phyloP scores from a whole-genome alignment of 768 basidiomycete species.

The Jaapia argillacea region DNA sequence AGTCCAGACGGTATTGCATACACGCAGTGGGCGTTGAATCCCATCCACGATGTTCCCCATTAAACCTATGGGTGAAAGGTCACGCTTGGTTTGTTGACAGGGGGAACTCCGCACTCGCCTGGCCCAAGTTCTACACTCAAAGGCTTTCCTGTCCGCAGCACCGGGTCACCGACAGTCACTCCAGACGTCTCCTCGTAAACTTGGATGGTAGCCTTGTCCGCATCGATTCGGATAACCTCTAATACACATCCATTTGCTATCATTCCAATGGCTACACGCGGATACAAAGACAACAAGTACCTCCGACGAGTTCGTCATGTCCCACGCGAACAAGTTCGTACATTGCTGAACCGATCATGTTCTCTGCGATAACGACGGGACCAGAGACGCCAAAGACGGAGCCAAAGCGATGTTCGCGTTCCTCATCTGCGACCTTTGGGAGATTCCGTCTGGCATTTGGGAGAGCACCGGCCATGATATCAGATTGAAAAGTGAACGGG shows the following conservation, averaged over 20 bases:
- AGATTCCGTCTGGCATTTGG: conserved; percentile 84
- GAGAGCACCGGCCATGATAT: conserved; percentile 83
- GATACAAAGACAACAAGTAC: conserved; percentile 39
- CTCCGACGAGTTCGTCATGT: conserved; percentile 96
- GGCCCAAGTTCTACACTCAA: conserved; percentile 97
- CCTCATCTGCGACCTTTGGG: conserved; percentile 84
- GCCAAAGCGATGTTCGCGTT: conserved; percentile 78
- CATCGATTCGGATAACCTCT: conserved; percentile 99
- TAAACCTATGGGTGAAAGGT: conserved; percentile 46
- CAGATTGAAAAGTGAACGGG: conserved; percentile 4
- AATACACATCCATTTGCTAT: conserved; percentile 1
- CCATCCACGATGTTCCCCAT: conserved; percentile 99
- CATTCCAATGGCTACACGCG: neutral
- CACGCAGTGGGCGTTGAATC: conserved; percentile 86
- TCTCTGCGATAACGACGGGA: conserved; percentile 95
- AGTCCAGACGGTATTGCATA: conserved; percentile 25
- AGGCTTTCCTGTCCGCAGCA: conserved; percentile 94
- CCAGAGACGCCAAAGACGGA: conserved; percentile 94
- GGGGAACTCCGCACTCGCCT: conserved; percentile 37
- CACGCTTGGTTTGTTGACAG: neutral
- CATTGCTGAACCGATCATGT: conserved; percentile 95
- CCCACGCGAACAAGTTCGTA: conserved; percentile 97
- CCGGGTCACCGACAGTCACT: conserved; percentile 97
- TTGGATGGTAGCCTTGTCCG: conserved; percentile 97
- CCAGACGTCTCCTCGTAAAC: conserved; percentile 99